A percentile compares a stretch with the other conserved stretches of the same genome.
phyloP scores from a whole-genome alignment of 768 basidiomycete species.

The Dendrothele bispora region DNA sequence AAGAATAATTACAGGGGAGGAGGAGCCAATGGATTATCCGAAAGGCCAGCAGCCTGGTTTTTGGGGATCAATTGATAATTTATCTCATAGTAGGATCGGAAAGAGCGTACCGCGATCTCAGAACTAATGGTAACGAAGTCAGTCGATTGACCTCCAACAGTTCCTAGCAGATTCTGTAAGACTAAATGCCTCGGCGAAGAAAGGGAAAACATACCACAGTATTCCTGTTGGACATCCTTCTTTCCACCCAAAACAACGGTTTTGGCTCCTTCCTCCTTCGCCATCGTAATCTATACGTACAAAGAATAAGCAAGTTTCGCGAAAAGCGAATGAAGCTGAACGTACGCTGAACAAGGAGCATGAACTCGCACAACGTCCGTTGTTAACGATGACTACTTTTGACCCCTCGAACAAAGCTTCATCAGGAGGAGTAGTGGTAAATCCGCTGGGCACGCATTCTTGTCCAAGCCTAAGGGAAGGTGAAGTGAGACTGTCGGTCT shows the following conservation, averaged over 20 bases:
- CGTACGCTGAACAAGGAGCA: constrained; percentile 47
- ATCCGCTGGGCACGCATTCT: constrained; percentile 40
- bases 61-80: too few species aligned
- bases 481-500: not conserved
- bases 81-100: too few species aligned
- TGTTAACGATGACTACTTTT: constrained; percentile 54
- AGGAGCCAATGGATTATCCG: constrained; percentile 54
- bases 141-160: constrained; percentile 62
- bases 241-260: constrained; percentile 61
- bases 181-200: too few species aligned
- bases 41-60: constrained; percentile 48
- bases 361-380: constrained; percentile 54
- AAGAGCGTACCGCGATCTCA: constrained; percentile 46
- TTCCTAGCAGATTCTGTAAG: too few species aligned
- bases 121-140: constrained; percentile 60
- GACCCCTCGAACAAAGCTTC: constrained; percentile 47
- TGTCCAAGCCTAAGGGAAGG: constrained; percentile 36
- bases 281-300: constrained; percentile 52
- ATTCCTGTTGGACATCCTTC: constrained; percentile 46
- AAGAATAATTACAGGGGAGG: constrained; percentile 54
- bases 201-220: too few species aligned
- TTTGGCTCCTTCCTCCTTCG: constrained; percentile 54
- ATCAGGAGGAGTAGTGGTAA: constrained; percentile 36
- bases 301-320: not conserved
- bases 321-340: constrained; percentile 16